Evolutionary conservation across 345 rosid species (phyloP).

Genomic region (Trapa bicornis): DNA sequence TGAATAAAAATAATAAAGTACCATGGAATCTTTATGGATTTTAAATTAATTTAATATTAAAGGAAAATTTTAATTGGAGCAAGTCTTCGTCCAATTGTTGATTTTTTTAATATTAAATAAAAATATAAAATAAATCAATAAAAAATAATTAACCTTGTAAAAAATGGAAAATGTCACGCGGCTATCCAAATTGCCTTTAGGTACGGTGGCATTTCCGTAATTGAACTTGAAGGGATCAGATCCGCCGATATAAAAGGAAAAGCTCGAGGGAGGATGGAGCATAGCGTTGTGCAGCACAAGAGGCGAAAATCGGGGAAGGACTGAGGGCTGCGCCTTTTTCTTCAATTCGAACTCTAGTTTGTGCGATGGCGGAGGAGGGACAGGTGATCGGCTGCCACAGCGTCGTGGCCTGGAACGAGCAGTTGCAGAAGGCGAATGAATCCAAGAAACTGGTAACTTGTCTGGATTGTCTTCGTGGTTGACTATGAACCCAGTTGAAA

Average conservation of each 20-base stretch:
- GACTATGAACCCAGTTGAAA: neutral
- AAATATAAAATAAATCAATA: too few relatives aligned
- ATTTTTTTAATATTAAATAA: too few relatives aligned
- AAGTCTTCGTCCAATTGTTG: too few relatives aligned
- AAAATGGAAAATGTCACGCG: too few relatives aligned
- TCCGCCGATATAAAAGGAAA: neutral
- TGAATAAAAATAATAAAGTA: too few relatives aligned
- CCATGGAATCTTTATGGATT: too few relatives aligned
- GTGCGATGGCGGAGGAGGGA: constrained; percentile 41
- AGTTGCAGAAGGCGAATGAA: constrained; percentile 27
- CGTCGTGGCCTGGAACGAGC: constrained; percentile 31
- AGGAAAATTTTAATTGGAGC: too few relatives aligned
- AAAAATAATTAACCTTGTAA: too few relatives aligned
- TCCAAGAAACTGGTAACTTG: constrained; percentile 39
- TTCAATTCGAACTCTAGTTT: neutral
- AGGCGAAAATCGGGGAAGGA: neutral
- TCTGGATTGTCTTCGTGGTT: neutral
- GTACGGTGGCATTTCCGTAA: constrained; percentile 3
- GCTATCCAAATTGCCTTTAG: too few relatives aligned
- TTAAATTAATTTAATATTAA: too few relatives aligned
- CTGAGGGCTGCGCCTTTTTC: neutral
- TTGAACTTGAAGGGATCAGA: too few relatives aligned
- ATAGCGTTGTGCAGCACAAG: neutral
- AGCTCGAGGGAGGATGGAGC: too few relatives aligned
- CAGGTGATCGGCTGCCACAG: constrained; percentile 51